Evolutionary conservation across 371 early-diverging fungal genomes (phyloP).

Genomic region (Umbelopsis sp.): DNA sequence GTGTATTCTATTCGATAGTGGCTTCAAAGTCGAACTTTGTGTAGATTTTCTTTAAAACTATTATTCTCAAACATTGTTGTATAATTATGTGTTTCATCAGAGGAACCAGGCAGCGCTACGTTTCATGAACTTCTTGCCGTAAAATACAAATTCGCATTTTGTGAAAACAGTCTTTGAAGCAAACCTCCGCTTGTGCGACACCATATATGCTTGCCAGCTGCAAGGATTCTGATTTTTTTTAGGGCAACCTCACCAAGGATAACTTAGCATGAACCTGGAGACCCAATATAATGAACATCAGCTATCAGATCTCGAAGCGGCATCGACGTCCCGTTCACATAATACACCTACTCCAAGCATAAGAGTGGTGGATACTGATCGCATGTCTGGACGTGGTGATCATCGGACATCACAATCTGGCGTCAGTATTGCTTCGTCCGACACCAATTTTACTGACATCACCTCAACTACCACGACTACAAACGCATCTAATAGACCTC

Average conservation of each 20-base stretch:
- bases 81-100: no score
- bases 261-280: slow-evolving; percentile 3
- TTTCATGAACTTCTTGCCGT: no score
- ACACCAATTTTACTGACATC: background rate
- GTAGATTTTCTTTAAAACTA: no score
- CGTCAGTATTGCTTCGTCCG: background rate
- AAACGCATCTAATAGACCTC: slow-evolving; percentile 4
- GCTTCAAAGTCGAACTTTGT: background rate
- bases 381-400: background rate
- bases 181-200: background rate
- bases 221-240: background rate
- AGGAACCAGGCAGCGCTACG: no score
- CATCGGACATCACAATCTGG: slow-evolving; percentile 4
- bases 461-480: slow-evolving; percentile 13
- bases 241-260: background rate
- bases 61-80: no score
- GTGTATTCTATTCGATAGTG: background rate
- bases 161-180: background rate
- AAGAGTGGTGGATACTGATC: slow-evolving; percentile 4
- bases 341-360: background rate
- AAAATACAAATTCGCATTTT: no score
- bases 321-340: background rate
- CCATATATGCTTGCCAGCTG: background rate
- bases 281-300: background rate
- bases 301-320: background rate